Evolutionary conservation across 768 basidiomycete species (phyloP).

Genomic region (Boletus rubescentipes): DNA sequence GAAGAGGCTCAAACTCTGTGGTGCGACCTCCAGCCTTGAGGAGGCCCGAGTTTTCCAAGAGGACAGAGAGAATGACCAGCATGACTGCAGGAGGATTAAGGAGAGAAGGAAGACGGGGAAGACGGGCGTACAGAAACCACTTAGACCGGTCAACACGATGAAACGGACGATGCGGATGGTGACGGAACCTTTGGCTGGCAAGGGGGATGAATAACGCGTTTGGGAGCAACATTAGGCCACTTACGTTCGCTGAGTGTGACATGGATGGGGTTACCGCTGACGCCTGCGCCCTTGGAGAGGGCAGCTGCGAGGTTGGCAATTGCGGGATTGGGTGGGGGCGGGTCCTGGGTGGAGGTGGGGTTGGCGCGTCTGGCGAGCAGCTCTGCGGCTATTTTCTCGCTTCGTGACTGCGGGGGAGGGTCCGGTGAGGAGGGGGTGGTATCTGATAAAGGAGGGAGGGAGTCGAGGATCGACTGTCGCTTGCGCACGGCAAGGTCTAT

Average conservation of each 20-base stretch:
- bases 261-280: conserved; percentile 62
- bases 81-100: conserved; percentile 49
- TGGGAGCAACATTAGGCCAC: conserved; percentile 26
- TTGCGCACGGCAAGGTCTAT: conserved; percentile 66
- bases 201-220: neutral
- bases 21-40: conserved; percentile 85
- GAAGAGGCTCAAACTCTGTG: conserved; percentile 77
- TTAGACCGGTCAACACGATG: conserved; percentile 51
- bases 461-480: conserved; percentile 61
- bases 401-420: conserved; percentile 30
- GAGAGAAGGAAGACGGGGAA: neutral
- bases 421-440: conserved; percentile 18
- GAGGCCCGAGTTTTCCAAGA: conserved; percentile 91
- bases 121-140: conserved; percentile 61
- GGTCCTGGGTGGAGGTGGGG: conserved; percentile 7
- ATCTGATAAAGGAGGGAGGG: conserved; percentile 22
- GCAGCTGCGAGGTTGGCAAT: conserved; percentile 44
- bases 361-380: conserved; percentile 34
- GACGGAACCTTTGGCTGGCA: conserved; percentile 66
- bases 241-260: conserved; percentile 82
- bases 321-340: conserved; percentile 30
- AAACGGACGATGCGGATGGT: conserved; percentile 63
- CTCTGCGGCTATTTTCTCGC: conserved; percentile 44
- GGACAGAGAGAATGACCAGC: conserved; percentile 81
- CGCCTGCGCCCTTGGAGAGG: conserved; percentile 42